These are phyloP conservation scores for Acanthamoeba royreba DNA, from an alignment of 208 protist genomes.

Conservation along the genomic window DNA sequence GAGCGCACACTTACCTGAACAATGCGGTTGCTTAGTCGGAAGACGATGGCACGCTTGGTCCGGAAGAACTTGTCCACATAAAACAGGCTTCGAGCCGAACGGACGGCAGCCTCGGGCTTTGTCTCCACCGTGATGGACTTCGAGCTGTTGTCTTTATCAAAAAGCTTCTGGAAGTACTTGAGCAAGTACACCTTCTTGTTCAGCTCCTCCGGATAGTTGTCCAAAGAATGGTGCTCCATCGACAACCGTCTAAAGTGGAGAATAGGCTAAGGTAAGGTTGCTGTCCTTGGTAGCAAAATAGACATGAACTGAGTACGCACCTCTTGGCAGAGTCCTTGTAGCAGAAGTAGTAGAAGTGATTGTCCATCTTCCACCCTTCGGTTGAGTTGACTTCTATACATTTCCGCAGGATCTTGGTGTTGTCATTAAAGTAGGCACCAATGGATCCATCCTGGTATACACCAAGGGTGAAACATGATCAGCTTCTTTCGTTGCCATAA, in stretches of 20 bases:
- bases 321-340: slow-evolving; percentile 43
- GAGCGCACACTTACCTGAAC: slow-evolving; percentile 94
- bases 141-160: slow-evolving; percentile 56
- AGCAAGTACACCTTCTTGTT: slow-evolving; percentile 96
- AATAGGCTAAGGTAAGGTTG: background rate
- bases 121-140: background rate
- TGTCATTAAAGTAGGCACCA: slow-evolving; percentile 97
- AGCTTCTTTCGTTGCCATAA: background rate
- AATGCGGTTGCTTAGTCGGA: slow-evolving; percentile 92
- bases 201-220: slow-evolving; percentile 82
- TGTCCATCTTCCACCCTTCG: background rate
- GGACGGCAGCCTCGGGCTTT: background rate
- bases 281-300: background rate
- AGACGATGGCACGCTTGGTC: slow-evolving; percentile 90
- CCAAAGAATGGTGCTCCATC: slow-evolving; percentile 51
- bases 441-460: slow-evolving; percentile 82
- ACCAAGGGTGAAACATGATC: background rate
- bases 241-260: background rate
- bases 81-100: background rate
- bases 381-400: background rate
- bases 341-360: background rate
- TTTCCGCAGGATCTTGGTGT: slow-evolving; percentile 88
- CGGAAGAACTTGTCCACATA: slow-evolving; percentile 93
- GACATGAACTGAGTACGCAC: slow-evolving; percentile 5
- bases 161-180: slow-evolving; percentile 92